A percentile compares a stretch with the other conserved stretches of the same genome.
phyloP scores from a whole-genome alignment of 2,329 filamentous ascomycete genomes.

The Sordariomycetes sp. region DNA sequence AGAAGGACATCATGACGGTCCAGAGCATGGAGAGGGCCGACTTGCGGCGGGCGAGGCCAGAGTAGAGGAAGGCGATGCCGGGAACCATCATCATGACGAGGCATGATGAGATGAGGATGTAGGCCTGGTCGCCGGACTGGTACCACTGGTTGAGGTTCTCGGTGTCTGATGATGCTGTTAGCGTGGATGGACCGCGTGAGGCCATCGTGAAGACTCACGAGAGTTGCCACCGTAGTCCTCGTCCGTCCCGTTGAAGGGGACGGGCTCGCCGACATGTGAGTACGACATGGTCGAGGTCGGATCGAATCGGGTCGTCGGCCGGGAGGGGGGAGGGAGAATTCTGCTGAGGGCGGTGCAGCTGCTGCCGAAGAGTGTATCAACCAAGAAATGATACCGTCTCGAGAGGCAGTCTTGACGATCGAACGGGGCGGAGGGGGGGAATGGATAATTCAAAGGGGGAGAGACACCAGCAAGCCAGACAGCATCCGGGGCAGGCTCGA shows the following conservation, averaged over 20 bases:
- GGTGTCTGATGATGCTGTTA: slow-evolving; percentile 40
- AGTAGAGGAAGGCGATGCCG: slow-evolving; percentile 95
- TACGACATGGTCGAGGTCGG: slow-evolving; percentile 46
- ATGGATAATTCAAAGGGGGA: no score
- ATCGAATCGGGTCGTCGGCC: background rate
- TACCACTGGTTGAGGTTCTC: slow-evolving; percentile 97
- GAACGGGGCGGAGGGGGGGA: no score
- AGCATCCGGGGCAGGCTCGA: no score
- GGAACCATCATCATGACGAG: slow-evolving; percentile 97
- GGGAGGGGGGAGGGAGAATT: no score
- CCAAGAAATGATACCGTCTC: no score
- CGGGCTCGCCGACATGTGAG: slow-evolving; percentile 47
- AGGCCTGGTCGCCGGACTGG: slow-evolving; percentile 83
- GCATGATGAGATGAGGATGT: slow-evolving; percentile 79
- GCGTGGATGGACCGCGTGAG: background rate
- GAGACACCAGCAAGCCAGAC: no score
- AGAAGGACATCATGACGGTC: slow-evolving; percentile 91
- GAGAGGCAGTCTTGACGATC: no score
- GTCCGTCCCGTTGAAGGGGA: slow-evolving; percentile 56
- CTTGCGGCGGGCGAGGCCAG: slow-evolving; percentile 92
- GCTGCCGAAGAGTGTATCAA: no score
- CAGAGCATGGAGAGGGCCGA: slow-evolving; percentile 95
- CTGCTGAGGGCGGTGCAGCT: no score
- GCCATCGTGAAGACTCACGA: slow-evolving; percentile 40
- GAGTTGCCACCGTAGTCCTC: slow-evolving; percentile 64